Base-by-base conservation (phyloP, 257 asterid species). In the Verbascum thapsus region DNA sequence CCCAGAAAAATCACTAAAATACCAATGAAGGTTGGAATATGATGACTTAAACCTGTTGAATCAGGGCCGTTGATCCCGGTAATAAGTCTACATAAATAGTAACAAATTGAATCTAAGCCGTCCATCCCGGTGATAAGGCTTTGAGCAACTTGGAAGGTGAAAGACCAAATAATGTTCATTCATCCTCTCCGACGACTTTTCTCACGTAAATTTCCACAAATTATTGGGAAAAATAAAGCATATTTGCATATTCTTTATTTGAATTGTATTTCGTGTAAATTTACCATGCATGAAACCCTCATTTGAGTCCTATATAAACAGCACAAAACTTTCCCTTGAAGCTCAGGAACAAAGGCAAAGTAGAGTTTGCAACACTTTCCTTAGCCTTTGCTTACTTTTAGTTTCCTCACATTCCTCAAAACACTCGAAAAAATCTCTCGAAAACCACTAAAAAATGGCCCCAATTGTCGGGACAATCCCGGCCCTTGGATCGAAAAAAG, bases 271-370 rank as follows among this genome's bases (percentile, higher is more conserved):
- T 74, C 35, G 18, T 10, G n/a, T 68, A 35, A 40, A 74, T 74
- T 77, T 77, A 11, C n/a, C 58, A 23, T 18, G 76, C 78, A 76
- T 71, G 67, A 70, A 1, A 42, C 39, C 62, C 32, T 62, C 69
- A 76, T 77, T 69, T 72, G 62, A 65, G 61, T 26, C 11, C 76
- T 72, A 77, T 77, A 38, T 69, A 77, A 77, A 63, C 48, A 55
- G 4, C 47, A 13, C 12, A 13, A 53, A 32, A 1, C 57, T 13
- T 10, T 17, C 54, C 70, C 60, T 72, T 72, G 47, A 53, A 60
- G 22, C 53, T 58, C 76, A 76, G 73, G 78, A 72, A 34, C 42
- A 9, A 48, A 55, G 32, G 61, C 76, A 59, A 50, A 71, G 61
- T 49, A 71, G 13, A 19, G 44, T 42, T 72, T 41, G 48, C 66